Conservation (phyloP, 192 early-diverging fungal species). For the Coemansia sp. region DNA sequence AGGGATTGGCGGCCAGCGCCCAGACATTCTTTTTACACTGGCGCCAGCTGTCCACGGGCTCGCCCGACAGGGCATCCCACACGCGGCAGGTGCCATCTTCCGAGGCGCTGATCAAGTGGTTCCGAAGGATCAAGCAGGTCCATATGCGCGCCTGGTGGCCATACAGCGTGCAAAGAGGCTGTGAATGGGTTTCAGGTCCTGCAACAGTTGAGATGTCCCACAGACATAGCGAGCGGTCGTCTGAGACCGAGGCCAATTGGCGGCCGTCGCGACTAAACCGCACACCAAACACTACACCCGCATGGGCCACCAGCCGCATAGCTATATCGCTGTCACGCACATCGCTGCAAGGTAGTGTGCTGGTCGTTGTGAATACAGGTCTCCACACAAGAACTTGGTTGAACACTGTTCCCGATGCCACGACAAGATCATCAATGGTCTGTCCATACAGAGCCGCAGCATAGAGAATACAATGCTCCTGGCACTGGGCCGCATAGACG, state of each 20-base stretch:
- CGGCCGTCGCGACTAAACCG: conserved; percentile 60
- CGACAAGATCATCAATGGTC: conserved; percentile 42
- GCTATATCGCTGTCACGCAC: not conserved
- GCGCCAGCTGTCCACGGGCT: conserved; percentile 1
- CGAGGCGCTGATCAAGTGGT: conserved; percentile 62
- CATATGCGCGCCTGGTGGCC: conserved; percentile 81
- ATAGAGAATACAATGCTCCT: conserved; percentile 70
- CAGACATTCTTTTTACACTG: conserved; percentile 80
- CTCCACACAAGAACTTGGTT: conserved; percentile 76
- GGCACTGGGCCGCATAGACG: conserved; percentile 54
- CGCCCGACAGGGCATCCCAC: conserved; percentile 51
- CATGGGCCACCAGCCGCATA: conserved; percentile 11
- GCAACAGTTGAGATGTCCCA: conserved; percentile 45
- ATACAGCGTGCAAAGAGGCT: conserved; percentile 40
- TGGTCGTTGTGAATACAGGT: not conserved
- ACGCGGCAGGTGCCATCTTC: conserved; percentile 81
- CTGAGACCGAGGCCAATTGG: conserved; percentile 65
- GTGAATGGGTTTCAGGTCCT: not conserved
- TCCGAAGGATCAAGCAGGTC: conserved; percentile 62
- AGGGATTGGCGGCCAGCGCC: conserved; percentile 65
- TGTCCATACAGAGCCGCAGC: conserved; percentile 68
- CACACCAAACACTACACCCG: conserved; percentile 76
- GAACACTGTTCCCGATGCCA: conserved; percentile 81
- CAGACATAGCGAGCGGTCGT: conserved; percentile 77
- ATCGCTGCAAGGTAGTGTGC: not conserved